Evolutionary conservation across 495 filamentous ascomycete genomes (phyloP).

Genomic region (Opeltia flavorubescens): DNA sequence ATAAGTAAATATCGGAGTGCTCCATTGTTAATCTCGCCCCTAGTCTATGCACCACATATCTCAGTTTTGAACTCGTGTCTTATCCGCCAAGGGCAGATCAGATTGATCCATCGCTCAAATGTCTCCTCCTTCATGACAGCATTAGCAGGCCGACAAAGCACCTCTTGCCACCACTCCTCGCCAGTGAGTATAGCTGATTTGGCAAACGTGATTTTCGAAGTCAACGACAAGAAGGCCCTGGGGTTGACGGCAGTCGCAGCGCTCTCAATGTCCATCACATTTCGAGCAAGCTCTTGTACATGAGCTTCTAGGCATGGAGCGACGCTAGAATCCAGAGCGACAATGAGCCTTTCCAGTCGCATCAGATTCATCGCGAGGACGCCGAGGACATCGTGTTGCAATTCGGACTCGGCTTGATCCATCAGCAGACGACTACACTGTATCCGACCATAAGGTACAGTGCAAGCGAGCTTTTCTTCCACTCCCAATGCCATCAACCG

Average conservation of each 20-base stretch:
- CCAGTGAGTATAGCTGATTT: conserved; percentile 1
- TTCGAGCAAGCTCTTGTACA: neutral
- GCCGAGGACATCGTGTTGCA: conserved; percentile 6
- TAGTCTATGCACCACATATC: no score
- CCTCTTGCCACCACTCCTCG: neutral
- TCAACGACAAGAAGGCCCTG: conserved; percentile 7
- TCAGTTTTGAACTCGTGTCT: no score
- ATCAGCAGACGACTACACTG: neutral
- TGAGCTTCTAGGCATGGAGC: conserved; percentile 2
- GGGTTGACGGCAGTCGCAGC: neutral
- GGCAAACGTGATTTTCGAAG: conserved; percentile 1
- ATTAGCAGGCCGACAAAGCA: neutral
- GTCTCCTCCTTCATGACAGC: neutral
- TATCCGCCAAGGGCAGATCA: neutral
- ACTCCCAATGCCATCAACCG: neutral
- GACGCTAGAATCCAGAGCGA: neutral
- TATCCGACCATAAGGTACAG: neutral
- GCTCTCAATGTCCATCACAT: conserved; percentile 1
- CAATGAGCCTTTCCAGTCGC: neutral
- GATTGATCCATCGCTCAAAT: conserved; percentile 4
- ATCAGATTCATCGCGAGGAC: neutral
- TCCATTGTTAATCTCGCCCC: no score
- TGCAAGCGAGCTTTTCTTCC: neutral
- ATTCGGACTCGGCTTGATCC: neutral
- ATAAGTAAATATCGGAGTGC: no score